These are phyloP conservation scores for Lomentospora prolificans DNA, from an alignment of 2,329 filamentous ascomycete species.

Conservation along the genomic window DNA sequence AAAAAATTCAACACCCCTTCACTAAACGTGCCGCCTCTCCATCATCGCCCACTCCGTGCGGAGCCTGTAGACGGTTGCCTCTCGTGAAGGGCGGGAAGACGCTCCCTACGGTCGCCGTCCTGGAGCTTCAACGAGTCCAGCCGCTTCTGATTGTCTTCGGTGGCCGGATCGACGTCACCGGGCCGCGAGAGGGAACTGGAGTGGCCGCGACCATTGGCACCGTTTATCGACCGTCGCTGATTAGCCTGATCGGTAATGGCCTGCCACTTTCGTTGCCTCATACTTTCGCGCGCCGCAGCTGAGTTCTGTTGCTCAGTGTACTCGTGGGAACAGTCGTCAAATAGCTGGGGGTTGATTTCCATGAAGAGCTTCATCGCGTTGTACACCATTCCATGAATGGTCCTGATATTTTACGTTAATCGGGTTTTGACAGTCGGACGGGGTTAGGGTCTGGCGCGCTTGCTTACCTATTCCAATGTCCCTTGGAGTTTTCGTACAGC, in stretches of 20 bases:
- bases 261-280: slow-evolving; percentile 83
- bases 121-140: slow-evolving; percentile 85
- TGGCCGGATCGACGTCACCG: slow-evolving; percentile 70
- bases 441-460: too few relatives aligned
- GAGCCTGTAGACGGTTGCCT: slow-evolving; percentile 51
- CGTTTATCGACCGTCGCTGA: slow-evolving; percentile 44
- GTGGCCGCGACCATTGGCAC: slow-evolving; percentile 25
- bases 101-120: slow-evolving; percentile 56
- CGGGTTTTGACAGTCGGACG: too few relatives aligned
- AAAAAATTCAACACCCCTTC: slow-evolving; percentile 6
- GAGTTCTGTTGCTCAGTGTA: slow-evolving; percentile 96
- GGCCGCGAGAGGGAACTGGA: slow-evolving; percentile 36
- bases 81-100: slow-evolving; percentile 42
- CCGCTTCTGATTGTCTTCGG: slow-evolving; percentile 76
- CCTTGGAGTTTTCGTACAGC: slow-evolving; percentile 97
- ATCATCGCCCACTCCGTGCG: slow-evolving; percentile 39
- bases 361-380: slow-evolving; percentile 99
- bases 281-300: slow-evolving; percentile 71
- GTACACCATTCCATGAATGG: slow-evolving; percentile 99
- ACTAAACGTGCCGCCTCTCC: slow-evolving; percentile 9
- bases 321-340: slow-evolving; percentile 96
- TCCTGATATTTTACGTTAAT: slow-evolving; percentile 44
- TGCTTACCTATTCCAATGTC: slow-evolving; percentile 99
- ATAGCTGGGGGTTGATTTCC: slow-evolving; percentile 98
- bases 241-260: slow-evolving; percentile 72